phyloP scores from a whole-genome alignment of 1,139 yeast species.

The Arxiozyma slooffiae region DNA sequence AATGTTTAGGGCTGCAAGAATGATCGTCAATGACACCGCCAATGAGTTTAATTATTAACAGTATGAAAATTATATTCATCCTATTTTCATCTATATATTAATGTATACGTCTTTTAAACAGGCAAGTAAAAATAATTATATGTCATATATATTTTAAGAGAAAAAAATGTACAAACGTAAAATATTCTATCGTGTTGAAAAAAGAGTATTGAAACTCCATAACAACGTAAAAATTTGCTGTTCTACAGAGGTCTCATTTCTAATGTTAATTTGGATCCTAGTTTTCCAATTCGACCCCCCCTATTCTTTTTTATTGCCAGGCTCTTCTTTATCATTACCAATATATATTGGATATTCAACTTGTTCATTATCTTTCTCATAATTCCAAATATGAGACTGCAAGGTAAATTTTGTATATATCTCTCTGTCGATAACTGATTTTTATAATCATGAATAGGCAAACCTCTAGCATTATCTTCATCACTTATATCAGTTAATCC shows the following conservation, averaged over 20 bases:
- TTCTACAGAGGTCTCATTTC: conserved; percentile 17
- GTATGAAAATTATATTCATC: not conserved
- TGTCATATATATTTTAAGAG: not conserved
- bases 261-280: conserved; percentile 19
- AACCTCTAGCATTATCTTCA: conserved; percentile 26
- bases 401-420: conserved; percentile 25
- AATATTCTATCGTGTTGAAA: too few species aligned
- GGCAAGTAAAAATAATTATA: not conserved
- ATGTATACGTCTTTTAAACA: not conserved
- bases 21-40: conserved; percentile 51
- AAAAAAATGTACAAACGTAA: not conserved
- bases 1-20: conserved; percentile 69
- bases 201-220: conserved; percentile 3
- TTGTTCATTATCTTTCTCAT: conserved; percentile 40
- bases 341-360: conserved; percentile 36
- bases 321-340: conserved; percentile 9
- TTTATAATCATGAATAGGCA: conserved; percentile 32
- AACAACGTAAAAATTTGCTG: conserved; percentile 21
- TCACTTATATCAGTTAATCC: conserved; percentile 24
- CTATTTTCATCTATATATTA: not conserved
- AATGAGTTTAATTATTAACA: conserved; percentile 65
- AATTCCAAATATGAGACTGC: conserved; percentile 46
- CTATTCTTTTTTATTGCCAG: not conserved
- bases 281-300: conserved; percentile 6
- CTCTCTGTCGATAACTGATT: conserved; percentile 30